Evolutionary conservation across 176 grass and related monocot species (phyloP).

Genomic region (Areca catechu): DNA sequence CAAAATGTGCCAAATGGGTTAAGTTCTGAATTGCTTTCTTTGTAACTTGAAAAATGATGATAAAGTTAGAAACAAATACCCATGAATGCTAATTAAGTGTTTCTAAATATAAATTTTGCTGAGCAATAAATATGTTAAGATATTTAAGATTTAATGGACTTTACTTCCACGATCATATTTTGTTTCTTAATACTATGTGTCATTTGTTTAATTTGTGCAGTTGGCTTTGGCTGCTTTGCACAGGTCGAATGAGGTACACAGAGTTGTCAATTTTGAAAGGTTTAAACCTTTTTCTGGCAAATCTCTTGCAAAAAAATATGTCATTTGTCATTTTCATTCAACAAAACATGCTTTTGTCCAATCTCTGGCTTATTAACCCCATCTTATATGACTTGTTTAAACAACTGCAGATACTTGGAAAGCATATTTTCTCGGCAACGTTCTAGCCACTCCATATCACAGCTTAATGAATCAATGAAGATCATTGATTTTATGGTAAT

Average conservation of each 20-base stretch:
- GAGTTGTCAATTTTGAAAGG: slow-evolving; percentile 78
- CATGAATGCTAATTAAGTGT: too few relatives aligned
- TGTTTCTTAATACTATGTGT: neutral
- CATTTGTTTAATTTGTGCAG: slow-evolving; percentile 35
- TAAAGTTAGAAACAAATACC: too few relatives aligned
- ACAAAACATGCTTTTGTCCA: too few relatives aligned
- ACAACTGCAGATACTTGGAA: slow-evolving; percentile 71
- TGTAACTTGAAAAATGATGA: too few relatives aligned
- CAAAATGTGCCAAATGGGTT: too few relatives aligned
- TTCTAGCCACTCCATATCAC: slow-evolving; percentile 33
- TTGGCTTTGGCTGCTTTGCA: slow-evolving; percentile 83
- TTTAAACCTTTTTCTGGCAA: slow-evolving; percentile 4
- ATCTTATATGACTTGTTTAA: slow-evolving; percentile 15
- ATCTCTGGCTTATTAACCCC: too few relatives aligned
- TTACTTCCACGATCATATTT: neutral
- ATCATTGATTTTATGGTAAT: slow-evolving; percentile 67
- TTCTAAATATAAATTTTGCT: too few relatives aligned
- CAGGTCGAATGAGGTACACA: slow-evolving; percentile 54
- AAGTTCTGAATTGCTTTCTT: too few relatives aligned
- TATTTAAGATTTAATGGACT: neutral
- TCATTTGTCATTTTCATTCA: too few relatives aligned
- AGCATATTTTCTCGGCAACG: slow-evolving; percentile 46
- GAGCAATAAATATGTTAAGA: too few relatives aligned
- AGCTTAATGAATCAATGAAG: slow-evolving; percentile 44
- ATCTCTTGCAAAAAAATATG: too few relatives aligned